phyloP scores from a whole-genome alignment of 306 rosid species.

The Lithocarpus polystachyus region DNA sequence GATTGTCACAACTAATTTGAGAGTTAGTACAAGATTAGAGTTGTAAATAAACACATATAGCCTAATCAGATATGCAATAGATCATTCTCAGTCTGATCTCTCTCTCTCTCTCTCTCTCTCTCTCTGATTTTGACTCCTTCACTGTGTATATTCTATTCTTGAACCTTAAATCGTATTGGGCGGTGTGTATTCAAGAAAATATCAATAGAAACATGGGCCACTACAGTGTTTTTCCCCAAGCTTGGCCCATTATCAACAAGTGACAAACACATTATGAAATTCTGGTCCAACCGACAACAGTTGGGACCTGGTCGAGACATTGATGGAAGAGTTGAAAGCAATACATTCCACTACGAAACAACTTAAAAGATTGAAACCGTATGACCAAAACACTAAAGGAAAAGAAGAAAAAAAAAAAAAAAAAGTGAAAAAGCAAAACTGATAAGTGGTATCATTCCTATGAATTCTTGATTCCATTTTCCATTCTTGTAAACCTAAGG shows the following conservation, averaged over 20 bases:
- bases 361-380: not conserved
- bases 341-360: too few species aligned
- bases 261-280: not conserved
- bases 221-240: not conserved
- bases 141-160: too few species aligned
- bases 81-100: too few species aligned
- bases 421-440: not conserved
- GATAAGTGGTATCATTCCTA: not conserved
- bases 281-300: not conserved
- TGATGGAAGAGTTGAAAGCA: too few species aligned
- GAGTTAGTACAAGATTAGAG: too few species aligned
- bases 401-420: not conserved
- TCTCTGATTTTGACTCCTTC: too few species aligned
- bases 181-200: not conserved
- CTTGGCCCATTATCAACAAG: not conserved
- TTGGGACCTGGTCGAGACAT: too few species aligned
- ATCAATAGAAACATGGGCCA: not conserved
- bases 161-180: not conserved
- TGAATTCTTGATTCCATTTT: not conserved
- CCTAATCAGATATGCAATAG: too few species aligned
- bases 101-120: too few species aligned
- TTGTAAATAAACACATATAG: too few species aligned
- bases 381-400: not conserved
- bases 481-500: not conserved
- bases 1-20: too few species aligned